Percentiles rank a stretch among this genome's conserved stretches.
phyloP scores from a whole-genome alignment of 2,329 filamentous ascomycete species.

The Microcyclospora pomicola region DNA sequence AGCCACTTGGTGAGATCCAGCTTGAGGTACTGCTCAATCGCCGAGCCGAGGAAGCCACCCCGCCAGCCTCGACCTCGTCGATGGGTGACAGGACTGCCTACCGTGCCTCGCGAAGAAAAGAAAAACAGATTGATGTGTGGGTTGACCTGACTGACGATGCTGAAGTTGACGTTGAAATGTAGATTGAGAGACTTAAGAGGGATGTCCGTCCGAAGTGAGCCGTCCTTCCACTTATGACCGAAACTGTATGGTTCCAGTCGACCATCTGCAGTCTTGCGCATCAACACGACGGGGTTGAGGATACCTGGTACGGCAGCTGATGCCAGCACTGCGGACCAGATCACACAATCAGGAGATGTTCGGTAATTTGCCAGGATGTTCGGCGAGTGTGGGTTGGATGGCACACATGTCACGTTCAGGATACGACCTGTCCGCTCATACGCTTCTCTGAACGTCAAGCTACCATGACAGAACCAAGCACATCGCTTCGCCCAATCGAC shows the following conservation, averaged over 20 bases:
- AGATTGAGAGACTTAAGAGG: conserved; percentile 87
- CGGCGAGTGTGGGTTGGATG: conserved; percentile 84
- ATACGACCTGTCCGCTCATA: conserved; percentile 89
- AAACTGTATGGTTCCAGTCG: conserved; percentile 81
- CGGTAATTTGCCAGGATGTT: conserved; percentile 91
- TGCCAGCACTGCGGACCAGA: conserved; percentile 92
- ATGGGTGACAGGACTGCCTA: conserved; percentile 87
- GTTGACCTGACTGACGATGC: conserved; percentile 77
- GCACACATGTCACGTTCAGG: conserved; percentile 89
- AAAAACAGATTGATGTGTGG: conserved; percentile 98
- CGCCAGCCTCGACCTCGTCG: conserved; percentile 88
- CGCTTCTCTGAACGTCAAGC: conserved; percentile 86
- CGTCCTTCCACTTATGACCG: conserved; percentile 98
- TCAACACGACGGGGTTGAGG: conserved; percentile 83
- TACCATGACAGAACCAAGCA: conserved; percentile 82
- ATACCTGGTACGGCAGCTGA: conserved; percentile 94
- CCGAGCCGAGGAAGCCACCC: conserved; percentile 84
- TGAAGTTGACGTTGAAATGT: conserved; percentile 98
- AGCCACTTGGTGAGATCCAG: conserved; percentile 97
- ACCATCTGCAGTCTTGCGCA: conserved; percentile 70
- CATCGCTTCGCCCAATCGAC: conserved; percentile 78
- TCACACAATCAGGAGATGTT: conserved; percentile 89
- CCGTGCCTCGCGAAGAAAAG: conserved; percentile 84
- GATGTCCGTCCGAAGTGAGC: conserved; percentile 84
- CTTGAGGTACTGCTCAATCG: conserved; percentile 88